phyloP scores from a whole-genome alignment of 768 basidiomycete species.

The Asterophora lycoperdoides region DNA sequence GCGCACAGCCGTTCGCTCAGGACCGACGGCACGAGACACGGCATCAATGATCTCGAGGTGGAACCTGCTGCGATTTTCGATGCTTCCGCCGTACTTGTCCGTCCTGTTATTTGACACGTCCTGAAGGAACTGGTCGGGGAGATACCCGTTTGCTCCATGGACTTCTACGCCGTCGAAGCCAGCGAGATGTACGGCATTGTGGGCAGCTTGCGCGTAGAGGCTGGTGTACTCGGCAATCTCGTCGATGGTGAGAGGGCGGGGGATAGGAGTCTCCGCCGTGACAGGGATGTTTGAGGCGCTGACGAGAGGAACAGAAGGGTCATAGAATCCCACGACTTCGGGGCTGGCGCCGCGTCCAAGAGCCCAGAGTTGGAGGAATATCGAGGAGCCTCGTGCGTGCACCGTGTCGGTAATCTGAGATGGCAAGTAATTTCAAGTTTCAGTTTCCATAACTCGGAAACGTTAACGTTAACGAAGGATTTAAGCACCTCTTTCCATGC shows the following conservation, averaged over 20 bases:
- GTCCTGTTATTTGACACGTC: conserved; percentile 53
- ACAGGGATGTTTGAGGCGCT: conserved; percentile 29
- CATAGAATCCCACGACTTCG: conserved; percentile 31
- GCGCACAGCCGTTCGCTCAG: conserved; percentile 49
- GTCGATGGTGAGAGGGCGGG: conserved; percentile 38
- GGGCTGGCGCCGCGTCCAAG: conserved; percentile 40
- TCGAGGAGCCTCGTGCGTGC: conserved; percentile 43
- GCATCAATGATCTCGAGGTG: conserved; percentile 50
- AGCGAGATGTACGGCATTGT: conserved; percentile 48
- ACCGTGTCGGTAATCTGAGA: conserved; percentile 34
- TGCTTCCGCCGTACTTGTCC: conserved; percentile 65
- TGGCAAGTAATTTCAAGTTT: no score
- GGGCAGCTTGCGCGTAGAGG: conserved; percentile 52
- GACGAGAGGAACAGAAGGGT: conserved; percentile 28
- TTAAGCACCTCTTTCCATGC: conserved; percentile 48
- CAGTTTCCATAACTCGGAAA: no score
- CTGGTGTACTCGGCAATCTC: conserved; percentile 50
- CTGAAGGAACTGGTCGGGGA: conserved; percentile 64
- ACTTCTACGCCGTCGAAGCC: conserved; percentile 66
- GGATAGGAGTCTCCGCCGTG: conserved; percentile 16
- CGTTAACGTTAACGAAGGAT: no score
- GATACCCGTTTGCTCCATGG: conserved; percentile 43
- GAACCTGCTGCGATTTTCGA: conserved; percentile 59
- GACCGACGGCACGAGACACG: conserved; percentile 47
- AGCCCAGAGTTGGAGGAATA: conserved; percentile 58